These are phyloP conservation scores for Hypomontagnella submonticulosa DNA, from an alignment of 495 filamentous ascomycete species.

Conservation along the genomic window DNA sequence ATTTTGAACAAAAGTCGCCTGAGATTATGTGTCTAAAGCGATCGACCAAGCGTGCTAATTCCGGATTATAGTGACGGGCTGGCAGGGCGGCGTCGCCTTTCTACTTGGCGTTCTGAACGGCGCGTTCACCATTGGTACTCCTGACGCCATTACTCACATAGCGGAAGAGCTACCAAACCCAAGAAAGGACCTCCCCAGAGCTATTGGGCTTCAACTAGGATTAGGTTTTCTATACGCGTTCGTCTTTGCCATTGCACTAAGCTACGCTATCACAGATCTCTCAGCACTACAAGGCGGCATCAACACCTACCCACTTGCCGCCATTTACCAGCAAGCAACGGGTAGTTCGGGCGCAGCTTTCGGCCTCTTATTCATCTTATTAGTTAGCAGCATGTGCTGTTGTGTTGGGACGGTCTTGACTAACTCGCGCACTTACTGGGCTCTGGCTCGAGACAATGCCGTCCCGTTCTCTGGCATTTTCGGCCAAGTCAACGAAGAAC, in stretches of 20 bases:
- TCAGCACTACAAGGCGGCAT: constrained; percentile 64
- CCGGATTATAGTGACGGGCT: constrained; percentile 63
- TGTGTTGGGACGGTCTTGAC: constrained; percentile 77
- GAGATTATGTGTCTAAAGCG: background rate
- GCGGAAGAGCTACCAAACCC: constrained; percentile 84
- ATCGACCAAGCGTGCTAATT: constrained; percentile 19
- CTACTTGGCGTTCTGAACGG: constrained; percentile 85
- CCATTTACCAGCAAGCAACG: constrained; percentile 84
- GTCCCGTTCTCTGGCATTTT: constrained; percentile 64
- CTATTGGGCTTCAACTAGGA: constrained; percentile 67
- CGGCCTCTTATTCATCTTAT: constrained; percentile 76
- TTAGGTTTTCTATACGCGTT: constrained; percentile 75
- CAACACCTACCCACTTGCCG: constrained; percentile 76
- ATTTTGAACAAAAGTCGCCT: background rate
- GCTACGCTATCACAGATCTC: constrained; percentile 76
- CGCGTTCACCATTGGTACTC: constrained; percentile 85
- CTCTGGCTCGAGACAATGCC: constrained; percentile 78
- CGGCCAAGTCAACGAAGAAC: constrained; percentile 58
- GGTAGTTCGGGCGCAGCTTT: constrained; percentile 64
- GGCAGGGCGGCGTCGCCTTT: constrained; percentile 79
- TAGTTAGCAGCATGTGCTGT: constrained; percentile 71
- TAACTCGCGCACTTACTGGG: constrained; percentile 86
- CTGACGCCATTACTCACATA: constrained; percentile 79
- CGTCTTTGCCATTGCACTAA: constrained; percentile 77
- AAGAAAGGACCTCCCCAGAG: constrained; percentile 70